A percentile compares a stretch with the other conserved stretches of the same genome.
Evolutionary conservation across 768 basidiomycete genomes (phyloP).

Genomic region (Pholiota molesta): DNA sequence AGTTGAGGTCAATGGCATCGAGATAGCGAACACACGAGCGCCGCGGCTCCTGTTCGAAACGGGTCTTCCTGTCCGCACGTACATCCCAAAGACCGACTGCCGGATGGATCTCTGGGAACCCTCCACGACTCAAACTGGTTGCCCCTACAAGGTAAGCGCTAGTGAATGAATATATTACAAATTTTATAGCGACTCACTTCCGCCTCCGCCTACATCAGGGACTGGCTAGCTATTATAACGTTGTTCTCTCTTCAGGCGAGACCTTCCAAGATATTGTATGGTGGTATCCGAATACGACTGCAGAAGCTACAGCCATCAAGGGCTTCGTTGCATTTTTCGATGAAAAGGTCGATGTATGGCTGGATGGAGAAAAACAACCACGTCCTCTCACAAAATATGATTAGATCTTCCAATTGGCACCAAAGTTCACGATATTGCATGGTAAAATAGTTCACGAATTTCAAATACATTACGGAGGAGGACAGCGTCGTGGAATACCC

Average conservation of each 20-base stretch:
- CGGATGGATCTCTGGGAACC: slow-evolving; percentile 50
- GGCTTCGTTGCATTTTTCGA: slow-evolving; percentile 66
- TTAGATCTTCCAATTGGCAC: neutral
- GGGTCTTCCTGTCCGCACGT: slow-evolving; percentile 55
- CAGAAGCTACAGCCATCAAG: slow-evolving; percentile 51
- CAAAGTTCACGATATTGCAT: neutral
- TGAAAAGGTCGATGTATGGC: slow-evolving; percentile 67
- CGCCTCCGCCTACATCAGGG: slow-evolving; percentile 40
- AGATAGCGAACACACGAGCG: slow-evolving; percentile 58
- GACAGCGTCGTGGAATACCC: too few relatives aligned
- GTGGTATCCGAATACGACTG: slow-evolving; percentile 61
- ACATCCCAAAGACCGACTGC: slow-evolving; percentile 62
- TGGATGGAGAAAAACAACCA: slow-evolving; percentile 58
- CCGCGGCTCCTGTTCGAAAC: slow-evolving; percentile 65
- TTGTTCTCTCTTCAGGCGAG: slow-evolving; percentile 47
- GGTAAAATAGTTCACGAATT: too few relatives aligned
- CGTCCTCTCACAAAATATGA: slow-evolving; percentile 16
- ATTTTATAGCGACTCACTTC: too few relatives aligned
- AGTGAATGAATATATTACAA: neutral
- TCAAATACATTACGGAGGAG: too few relatives aligned
- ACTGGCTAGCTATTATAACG: slow-evolving; percentile 58
- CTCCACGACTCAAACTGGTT: slow-evolving; percentile 49
- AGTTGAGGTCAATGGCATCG: slow-evolving; percentile 61
- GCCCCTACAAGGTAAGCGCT: slow-evolving; percentile 70
- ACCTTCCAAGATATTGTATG: slow-evolving; percentile 55